Conservation (phyloP, 139 green algal genomes). For the Asterochloris sp. region DNA sequence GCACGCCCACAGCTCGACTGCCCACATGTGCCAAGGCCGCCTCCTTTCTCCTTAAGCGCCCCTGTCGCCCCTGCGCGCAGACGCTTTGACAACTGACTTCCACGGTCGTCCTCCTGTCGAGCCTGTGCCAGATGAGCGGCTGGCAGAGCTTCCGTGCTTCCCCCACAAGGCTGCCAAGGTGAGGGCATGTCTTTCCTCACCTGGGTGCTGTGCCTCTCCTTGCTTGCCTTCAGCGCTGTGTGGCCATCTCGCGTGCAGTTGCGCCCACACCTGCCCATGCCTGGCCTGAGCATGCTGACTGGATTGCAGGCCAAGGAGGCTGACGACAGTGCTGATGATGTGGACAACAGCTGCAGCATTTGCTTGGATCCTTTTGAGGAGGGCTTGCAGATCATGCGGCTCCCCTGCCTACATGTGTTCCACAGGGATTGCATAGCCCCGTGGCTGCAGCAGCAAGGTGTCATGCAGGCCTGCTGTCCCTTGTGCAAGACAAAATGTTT, state of each 20-base stretch:
- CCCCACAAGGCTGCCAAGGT: no score
- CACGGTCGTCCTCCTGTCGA: no score
- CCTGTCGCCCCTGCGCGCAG: no score
- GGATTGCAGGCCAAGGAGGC: background rate
- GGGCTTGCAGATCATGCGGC: background rate
- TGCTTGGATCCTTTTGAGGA: slow-evolving; percentile 6
- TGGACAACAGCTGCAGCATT: background rate
- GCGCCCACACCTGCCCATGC: background rate
- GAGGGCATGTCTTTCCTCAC: background rate
- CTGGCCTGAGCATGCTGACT: background rate
- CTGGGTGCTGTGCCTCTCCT: no score
- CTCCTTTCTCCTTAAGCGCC: no score
- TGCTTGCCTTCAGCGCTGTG: background rate
- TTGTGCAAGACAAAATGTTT: slow-evolving; percentile 3
- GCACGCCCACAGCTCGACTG: no score
- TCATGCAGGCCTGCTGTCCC: background rate
- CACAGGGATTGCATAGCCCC: slow-evolving; percentile 5
- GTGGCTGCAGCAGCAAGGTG: slow-evolving; percentile 4
- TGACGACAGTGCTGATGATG: background rate
- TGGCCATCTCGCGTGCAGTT: background rate
- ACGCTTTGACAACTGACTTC: no score
- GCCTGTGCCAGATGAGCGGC: no score
- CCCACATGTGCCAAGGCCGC: no score
- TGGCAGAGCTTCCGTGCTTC: no score
- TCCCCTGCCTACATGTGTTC: slow-evolving; percentile 1